Evolutionary conservation across 176 grass and related monocot species (phyloP), one percentile per base, ranked within the genome.

Genomic region (Carex myosuroides): DNA sequence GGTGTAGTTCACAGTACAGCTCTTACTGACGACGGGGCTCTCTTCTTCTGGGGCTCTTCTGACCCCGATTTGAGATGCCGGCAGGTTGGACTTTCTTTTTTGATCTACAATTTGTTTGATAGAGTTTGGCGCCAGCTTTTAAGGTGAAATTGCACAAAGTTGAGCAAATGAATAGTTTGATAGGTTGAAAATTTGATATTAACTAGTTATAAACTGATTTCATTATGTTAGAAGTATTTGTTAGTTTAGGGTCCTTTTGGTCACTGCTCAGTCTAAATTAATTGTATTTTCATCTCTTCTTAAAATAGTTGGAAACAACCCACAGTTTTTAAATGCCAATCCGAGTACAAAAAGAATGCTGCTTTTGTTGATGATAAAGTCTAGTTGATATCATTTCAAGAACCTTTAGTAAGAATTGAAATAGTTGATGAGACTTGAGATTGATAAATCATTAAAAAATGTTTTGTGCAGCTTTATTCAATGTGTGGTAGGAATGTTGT

Each of bases 41-140:
- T 99, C 77, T 96, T 96, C 82, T 96, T 94, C 70, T 99, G 97
- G 97, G 84, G 84, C 74, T 99, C 97, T 22, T 95, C 97, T 6
- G 97, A 99, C 85, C 97, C 93, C 82, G 85, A 96, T 88, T 85
- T 99, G 84, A 95, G 92, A 89, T 99, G 91, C 87, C 97, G 84
- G 81, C 97, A 99, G 93, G 97, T 99, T 86, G 11, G 41, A 66
- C 64, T 89, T 75, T 73, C 89, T 85, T 68, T 60, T 64, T 79
- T 79, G 3, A 35, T 75, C 50, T 24, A 57, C 18, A 22, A 52
- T 22, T 75, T 75, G 44, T 75, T 64, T 20, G 57, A 7, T 16
- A 64, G 79, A 62, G 22, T 58, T 81, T 64, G 58, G 17, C 39
- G 1, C 60, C 2, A 59, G 3, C 22, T 62, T 76, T 30, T 76